Evolutionary conservation across 208 protist genomes (phyloP).

Genomic region (Wallacemonas sp.): DNA sequence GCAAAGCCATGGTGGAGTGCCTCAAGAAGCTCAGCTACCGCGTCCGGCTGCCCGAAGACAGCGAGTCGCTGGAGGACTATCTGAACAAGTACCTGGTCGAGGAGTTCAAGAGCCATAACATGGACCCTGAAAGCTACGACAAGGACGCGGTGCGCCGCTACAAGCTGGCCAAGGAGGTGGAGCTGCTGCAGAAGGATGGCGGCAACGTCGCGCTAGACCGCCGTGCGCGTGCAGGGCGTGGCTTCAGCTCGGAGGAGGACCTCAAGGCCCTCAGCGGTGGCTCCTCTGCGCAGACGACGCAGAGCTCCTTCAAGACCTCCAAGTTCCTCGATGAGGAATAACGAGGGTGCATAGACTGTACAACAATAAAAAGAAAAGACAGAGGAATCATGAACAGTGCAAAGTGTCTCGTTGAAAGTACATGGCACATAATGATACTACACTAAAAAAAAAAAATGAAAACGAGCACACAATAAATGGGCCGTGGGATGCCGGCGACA

Average conservation of each 20-base stretch:
- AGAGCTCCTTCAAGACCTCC: constrained; percentile 33
- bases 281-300: constrained; percentile 15
- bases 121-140: constrained; percentile 68
- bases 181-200: constrained; percentile 77
- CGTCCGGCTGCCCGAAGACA: constrained; percentile 38
- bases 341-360: background rate
- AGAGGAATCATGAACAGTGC: too few relatives aligned
- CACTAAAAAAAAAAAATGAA: background rate
- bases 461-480: too few relatives aligned
- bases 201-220: constrained; percentile 66
- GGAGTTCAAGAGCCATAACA: constrained; percentile 65
- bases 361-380: too few relatives aligned
- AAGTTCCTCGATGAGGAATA: constrained; percentile 78
- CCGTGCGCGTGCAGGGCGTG: constrained; percentile 56
- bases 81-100: constrained; percentile 53
- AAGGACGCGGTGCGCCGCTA: constrained; percentile 67
- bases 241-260: constrained; percentile 32
- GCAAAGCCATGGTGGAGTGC: constrained; percentile 71
- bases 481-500: too few relatives aligned
- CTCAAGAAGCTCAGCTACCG: constrained; percentile 69
- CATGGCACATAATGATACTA: background rate
- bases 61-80: constrained; percentile 67
- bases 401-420: too few relatives aligned
- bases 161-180: constrained; percentile 61
- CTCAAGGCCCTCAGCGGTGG: constrained; percentile 2